Conservation (phyloP, 1,139 yeast genomes). For the Debaryomyces udenii region DNA sequence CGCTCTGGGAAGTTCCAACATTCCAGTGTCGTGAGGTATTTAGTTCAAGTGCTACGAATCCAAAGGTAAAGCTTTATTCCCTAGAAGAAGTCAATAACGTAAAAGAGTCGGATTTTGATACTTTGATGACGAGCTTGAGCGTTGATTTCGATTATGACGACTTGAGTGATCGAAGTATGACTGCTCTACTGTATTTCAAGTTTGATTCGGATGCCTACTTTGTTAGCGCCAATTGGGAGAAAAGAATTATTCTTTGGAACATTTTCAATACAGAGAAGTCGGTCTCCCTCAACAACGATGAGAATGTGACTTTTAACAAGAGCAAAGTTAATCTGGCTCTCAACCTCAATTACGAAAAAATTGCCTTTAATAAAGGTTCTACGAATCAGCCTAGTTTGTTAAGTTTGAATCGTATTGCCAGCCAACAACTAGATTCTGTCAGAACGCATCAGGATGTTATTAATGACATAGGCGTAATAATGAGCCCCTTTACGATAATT, state of each 20-base stretch:
- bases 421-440: constrained; percentile 11
- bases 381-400: not conserved
- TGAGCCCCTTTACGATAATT: constrained; percentile 61
- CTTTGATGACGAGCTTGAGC: constrained; percentile 20
- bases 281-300: constrained; percentile 18
- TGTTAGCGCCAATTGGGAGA: constrained; percentile 32
- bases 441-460: constrained; percentile 44
- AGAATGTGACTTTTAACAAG: constrained; percentile 3
- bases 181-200: constrained; percentile 15
- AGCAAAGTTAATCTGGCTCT: constrained; percentile 18
- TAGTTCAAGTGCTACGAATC: constrained; percentile 33
- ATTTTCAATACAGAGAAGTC: constrained; percentile 29
- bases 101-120: constrained; percentile 24
- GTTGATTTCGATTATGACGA: constrained; percentile 17
- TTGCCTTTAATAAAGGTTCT: constrained; percentile 11
- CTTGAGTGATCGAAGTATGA: constrained; percentile 16
- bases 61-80: constrained; percentile 37
- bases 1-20: constrained; percentile 77
- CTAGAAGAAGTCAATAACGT: constrained; percentile 32
- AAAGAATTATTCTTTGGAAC: constrained; percentile 39
- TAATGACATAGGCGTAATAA: constrained; percentile 48
- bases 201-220: constrained; percentile 16
- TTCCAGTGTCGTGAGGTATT: constrained; percentile 64
- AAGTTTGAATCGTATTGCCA: constrained; percentile 1
- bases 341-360: constrained; percentile 18